phyloP scores from a whole-genome alignment of 192 early-diverging fungal genomes.

The Rhizophagus clarus region DNA sequence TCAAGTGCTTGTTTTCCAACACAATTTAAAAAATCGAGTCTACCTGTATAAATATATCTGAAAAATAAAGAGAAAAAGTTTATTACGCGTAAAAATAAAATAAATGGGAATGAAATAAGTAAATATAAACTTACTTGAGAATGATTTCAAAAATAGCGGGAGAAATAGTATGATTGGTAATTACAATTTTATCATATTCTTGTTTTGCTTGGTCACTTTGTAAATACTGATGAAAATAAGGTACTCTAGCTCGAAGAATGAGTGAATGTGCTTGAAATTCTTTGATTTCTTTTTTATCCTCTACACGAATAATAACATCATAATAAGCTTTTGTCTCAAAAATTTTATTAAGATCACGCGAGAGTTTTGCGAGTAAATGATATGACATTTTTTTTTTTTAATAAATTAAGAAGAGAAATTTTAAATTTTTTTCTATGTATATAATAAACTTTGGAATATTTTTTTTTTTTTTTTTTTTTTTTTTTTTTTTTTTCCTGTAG shows the following conservation, averaged over 20 bases:
- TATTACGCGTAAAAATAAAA: background rate
- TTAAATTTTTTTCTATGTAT: too few relatives aligned
- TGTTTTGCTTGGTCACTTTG: background rate
- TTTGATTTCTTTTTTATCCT: background rate
- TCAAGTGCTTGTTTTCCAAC: background rate
- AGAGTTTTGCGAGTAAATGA: constrained; percentile 22
- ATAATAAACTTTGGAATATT: too few relatives aligned
- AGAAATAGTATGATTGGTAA: background rate
- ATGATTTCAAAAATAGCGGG: constrained; percentile 25
- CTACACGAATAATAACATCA: constrained; percentile 23
- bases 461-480: background rate
- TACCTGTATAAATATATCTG: constrained; percentile 21
- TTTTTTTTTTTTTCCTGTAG: background rate
- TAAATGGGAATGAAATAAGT: background rate
- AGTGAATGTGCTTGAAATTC: constrained; percentile 14
- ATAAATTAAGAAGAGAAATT: too few relatives aligned
- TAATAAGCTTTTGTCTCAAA: constrained; percentile 11
- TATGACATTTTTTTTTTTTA: constrained; percentile 3
- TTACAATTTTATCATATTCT: constrained; percentile 18
- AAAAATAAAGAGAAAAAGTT: background rate
- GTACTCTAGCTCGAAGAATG: constrained; percentile 7
- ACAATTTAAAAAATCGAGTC: constrained; percentile 13
- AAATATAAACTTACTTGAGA: background rate
- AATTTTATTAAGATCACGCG: constrained; percentile 10
- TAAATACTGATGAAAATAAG: constrained; percentile 11